Percentiles rank a stretch among this genome's conserved stretches.
phyloP scores from a whole-genome alignment of 1,139 yeast species.

The Yamadazyma buinensis region DNA sequence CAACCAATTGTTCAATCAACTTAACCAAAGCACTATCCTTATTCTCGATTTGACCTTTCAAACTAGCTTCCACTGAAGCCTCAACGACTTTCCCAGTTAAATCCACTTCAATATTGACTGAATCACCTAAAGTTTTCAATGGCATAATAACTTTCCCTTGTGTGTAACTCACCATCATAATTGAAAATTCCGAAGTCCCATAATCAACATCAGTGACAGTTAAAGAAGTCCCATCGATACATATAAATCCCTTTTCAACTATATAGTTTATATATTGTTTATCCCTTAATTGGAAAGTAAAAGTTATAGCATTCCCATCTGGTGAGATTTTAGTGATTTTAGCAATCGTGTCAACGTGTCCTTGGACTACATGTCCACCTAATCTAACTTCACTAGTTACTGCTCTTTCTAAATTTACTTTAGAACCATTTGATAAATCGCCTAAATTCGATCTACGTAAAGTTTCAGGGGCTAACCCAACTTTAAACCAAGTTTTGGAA shows the following conservation, averaged over 20 bases:
- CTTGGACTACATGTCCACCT: slow-evolving; percentile 98
- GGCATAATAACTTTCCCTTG: slow-evolving; percentile 80
- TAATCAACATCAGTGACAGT: slow-evolving; percentile 80
- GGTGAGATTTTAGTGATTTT: slow-evolving; percentile 47
- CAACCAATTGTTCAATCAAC: slow-evolving; percentile 50
- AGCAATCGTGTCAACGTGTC: slow-evolving; percentile 93
- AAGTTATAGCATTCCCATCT: slow-evolving; percentile 79
- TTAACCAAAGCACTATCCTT: slow-evolving; percentile 34
- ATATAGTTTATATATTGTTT: slow-evolving; percentile 63
- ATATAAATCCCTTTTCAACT: slow-evolving; percentile 90
- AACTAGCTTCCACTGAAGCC: slow-evolving; percentile 64
- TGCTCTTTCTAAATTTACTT: slow-evolving; percentile 89
- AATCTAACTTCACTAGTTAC: slow-evolving; percentile 76
- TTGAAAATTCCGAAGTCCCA: slow-evolving; percentile 56
- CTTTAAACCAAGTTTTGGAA: slow-evolving; percentile 56
- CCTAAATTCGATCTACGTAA: slow-evolving; percentile 78
- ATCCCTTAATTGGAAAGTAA: slow-evolving; percentile 73
- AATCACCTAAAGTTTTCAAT: slow-evolving; percentile 54
- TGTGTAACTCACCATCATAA: slow-evolving; percentile 90
- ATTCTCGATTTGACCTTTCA: slow-evolving; percentile 52
- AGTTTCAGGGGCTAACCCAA: slow-evolving; percentile 93
- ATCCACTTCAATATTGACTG: slow-evolving; percentile 90
- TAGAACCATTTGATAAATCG: slow-evolving; percentile 47
- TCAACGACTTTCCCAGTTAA: slow-evolving; percentile 89
- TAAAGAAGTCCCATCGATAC: slow-evolving; percentile 90